Conservation (phyloP, 169 alveolate species). For the Plasmodium sp. region DNA sequence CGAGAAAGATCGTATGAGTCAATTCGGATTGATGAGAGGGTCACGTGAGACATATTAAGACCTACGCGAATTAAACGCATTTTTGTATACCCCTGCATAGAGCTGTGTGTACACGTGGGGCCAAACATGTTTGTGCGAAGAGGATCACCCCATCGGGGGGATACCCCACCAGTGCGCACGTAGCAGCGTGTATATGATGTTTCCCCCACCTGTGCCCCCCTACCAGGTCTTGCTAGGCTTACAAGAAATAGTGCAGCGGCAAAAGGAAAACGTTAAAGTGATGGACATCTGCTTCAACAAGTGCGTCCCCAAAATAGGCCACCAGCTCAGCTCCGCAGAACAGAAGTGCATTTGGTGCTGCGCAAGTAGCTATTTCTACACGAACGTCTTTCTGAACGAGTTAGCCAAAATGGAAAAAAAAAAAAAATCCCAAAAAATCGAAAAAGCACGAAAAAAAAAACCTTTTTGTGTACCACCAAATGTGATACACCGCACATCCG, state of each 20-base stretch:
- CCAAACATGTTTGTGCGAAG: not conserved
- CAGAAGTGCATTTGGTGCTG: conserved; percentile 73
- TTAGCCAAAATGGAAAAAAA: conserved; percentile 4
- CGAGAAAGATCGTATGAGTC: not conserved
- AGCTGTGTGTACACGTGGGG: not conserved
- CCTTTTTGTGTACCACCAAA: not conserved
- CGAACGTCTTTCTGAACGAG: conserved; percentile 70
- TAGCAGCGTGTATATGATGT: not conserved
- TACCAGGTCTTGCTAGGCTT: conserved; percentile 35
- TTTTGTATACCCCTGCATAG: not conserved
- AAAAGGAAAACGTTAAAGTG: conserved; percentile 69
- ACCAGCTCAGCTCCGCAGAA: conserved; percentile 30
- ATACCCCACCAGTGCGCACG: not conserved
- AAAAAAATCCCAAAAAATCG: not conserved
- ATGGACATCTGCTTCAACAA: conserved; percentile 72
- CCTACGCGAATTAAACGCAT: not conserved
- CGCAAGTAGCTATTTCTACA: conserved; percentile 63
- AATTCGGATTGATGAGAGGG: not conserved
- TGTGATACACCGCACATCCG: not conserved
- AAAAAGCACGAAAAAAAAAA: not conserved
- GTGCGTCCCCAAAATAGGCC: conserved; percentile 63
- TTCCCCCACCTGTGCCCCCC: not conserved
- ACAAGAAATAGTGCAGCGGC: conserved; percentile 65
- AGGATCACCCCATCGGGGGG: not conserved
- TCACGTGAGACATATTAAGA: not conserved